Percentiles rank a stretch among this genome's conserved stretches.
Conservation (phyloP, 495 filamentous ascomycete species). For the Hypoxylon fragiforme region DNA sequence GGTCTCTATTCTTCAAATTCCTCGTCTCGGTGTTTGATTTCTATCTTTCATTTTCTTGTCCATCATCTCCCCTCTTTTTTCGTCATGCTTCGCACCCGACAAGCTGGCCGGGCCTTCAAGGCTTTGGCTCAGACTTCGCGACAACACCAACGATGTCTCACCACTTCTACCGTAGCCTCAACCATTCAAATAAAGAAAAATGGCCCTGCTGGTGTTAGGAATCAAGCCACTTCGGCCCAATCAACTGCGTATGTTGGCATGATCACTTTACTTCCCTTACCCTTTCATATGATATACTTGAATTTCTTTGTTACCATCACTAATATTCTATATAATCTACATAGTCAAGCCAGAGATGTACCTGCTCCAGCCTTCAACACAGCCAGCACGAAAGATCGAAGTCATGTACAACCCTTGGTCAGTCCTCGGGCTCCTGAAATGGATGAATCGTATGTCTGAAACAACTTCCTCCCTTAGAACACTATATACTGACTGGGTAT, state of each 20-base stretch:
- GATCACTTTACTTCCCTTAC: not conserved
- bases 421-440: slow-evolving; percentile 63
- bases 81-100: slow-evolving; percentile 48
- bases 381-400: slow-evolving; percentile 47
- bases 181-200: slow-evolving; percentile 38
- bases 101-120: slow-evolving; percentile 47
- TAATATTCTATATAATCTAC: slow-evolving; percentile 25
- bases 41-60: not conserved
- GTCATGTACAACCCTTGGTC: slow-evolving; percentile 70
- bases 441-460: slow-evolving; percentile 68
- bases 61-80: slow-evolving; percentile 9
- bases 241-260: slow-evolving; percentile 25
- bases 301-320: slow-evolving; percentile 5
- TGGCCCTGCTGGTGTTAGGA: slow-evolving; percentile 38
- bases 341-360: slow-evolving; percentile 49
- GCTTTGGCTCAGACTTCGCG: slow-evolving; percentile 45
- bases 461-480: slow-evolving; percentile 13
- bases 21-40: slow-evolving; percentile 11
- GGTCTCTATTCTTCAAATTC: slow-evolving; percentile 1
- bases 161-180: slow-evolving; percentile 25
- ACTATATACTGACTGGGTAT: slow-evolving; percentile 36
- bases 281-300: not conserved
- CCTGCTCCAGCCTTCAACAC: slow-evolving; percentile 75
- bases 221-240: slow-evolving; percentile 44
- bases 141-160: slow-evolving; percentile 31